Evolutionary conservation across 371 early-diverging fungal genomes (phyloP).

Genomic region (Mucor sp.): DNA sequence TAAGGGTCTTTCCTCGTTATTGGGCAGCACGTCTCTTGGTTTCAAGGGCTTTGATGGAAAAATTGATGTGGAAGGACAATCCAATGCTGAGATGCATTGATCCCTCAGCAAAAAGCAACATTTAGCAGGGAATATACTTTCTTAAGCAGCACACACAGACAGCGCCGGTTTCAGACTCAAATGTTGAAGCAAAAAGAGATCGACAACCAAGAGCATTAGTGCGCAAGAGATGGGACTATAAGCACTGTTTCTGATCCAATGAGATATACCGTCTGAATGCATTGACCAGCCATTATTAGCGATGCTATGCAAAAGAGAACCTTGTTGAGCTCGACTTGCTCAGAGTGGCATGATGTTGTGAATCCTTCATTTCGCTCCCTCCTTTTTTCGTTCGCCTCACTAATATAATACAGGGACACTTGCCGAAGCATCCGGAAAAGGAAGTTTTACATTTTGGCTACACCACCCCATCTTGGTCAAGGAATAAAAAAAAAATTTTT

Average conservation of each 20-base stretch:
- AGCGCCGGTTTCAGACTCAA: neutral
- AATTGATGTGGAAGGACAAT: too few species aligned
- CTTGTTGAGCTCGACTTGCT: neutral
- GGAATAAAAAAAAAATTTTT: constrained; percentile 19
- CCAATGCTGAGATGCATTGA: too few species aligned
- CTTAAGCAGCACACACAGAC: neutral
- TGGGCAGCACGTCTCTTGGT: too few species aligned
- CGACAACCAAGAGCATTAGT: neutral
- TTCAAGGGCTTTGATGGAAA: too few species aligned
- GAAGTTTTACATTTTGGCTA: neutral
- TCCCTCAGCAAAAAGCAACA: too few species aligned
- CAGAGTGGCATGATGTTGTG: neutral
- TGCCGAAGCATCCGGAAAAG: neutral
- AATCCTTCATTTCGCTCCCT: neutral
- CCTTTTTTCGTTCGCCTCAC: constrained; percentile 1
- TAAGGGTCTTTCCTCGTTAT: too few species aligned
- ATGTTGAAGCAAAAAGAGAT: neutral
- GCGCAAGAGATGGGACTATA: neutral
- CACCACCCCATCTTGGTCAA: neutral
- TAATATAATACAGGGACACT: neutral
- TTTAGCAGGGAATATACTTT: neutral
- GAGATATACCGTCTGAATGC: neutral
- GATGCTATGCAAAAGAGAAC: neutral
- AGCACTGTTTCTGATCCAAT: neutral
- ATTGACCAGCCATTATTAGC: neutral